Evolutionary conservation across 2,329 filamentous ascomycete species (phyloP).

Genomic region (Graphilbum sp.): DNA sequence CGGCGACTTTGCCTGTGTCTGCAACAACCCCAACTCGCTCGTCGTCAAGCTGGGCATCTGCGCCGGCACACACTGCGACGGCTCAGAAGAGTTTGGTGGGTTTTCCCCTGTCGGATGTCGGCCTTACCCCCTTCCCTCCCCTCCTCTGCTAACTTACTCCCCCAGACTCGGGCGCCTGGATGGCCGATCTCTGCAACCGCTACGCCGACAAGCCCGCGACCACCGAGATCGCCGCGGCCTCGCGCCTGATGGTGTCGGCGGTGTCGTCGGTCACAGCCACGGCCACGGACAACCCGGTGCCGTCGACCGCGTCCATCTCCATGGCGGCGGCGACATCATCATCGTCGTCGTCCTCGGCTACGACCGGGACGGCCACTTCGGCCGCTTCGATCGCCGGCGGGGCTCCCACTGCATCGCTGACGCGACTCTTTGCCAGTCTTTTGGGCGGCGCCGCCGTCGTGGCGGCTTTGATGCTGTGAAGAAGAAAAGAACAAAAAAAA

Average conservation of each 20-base stretch:
- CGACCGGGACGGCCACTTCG: neutral
- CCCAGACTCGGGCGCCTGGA: constrained; percentile 8
- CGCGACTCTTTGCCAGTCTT: neutral
- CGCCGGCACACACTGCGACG: constrained; percentile 8
- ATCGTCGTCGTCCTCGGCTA: too few relatives aligned
- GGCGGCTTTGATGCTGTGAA: neutral
- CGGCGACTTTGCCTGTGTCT: constrained; percentile 9
- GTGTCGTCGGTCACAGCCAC: constrained; percentile 7
- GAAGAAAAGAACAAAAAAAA: too few relatives aligned
- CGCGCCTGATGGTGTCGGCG: constrained; percentile 4
- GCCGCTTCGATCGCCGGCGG: neutral
- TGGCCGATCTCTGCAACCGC: constrained; percentile 8
- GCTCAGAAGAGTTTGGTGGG: constrained; percentile 4
- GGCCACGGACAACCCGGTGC: constrained; percentile 9
- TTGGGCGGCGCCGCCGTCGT: neutral
- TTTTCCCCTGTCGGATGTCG: neutral
- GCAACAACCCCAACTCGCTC: constrained; percentile 10
- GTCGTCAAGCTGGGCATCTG: constrained; percentile 11
- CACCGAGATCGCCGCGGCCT: constrained; percentile 5
- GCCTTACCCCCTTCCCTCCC: neutral
- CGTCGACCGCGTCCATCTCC: neutral
- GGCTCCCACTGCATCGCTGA: neutral
- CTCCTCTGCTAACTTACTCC: neutral
- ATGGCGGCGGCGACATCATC: neutral
- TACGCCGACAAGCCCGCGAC: constrained; percentile 2